These are phyloP conservation scores for Pugionium dolabratum DNA, from an alignment of 345 rosid genomes.

Conservation along the genomic window DNA sequence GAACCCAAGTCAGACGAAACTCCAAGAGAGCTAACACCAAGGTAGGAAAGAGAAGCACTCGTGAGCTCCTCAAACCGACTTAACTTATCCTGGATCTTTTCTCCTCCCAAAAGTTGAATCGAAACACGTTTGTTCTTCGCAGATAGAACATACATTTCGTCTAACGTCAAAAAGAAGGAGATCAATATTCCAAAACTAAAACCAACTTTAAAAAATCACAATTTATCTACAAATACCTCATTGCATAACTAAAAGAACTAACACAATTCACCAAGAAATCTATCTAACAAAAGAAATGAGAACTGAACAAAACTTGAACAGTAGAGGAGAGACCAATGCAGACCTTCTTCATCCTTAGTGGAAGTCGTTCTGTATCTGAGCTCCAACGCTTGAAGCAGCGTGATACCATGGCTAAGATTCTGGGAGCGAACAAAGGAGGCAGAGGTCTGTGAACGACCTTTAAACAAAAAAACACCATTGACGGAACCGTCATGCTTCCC, in stretches of 20 bases:
- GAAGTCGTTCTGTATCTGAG: slow-evolving; percentile 61
- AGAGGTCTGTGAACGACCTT: slow-evolving; percentile 54
- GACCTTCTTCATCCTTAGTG: slow-evolving; percentile 81
- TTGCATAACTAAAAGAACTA: not conserved
- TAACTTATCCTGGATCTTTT: slow-evolving; percentile 74
- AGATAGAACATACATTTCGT: slow-evolving; percentile 94
- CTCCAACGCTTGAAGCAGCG: slow-evolving; percentile 67
- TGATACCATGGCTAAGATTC: slow-evolving; percentile 64
- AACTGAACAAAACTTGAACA: not conserved
- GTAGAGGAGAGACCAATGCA: too few relatives aligned
- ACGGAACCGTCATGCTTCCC: slow-evolving; percentile 84
- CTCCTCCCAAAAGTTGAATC: slow-evolving; percentile 75
- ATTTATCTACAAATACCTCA: slow-evolving; percentile 5
- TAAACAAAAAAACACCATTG: slow-evolving; percentile 72
- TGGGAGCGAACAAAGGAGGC: slow-evolving; percentile 73
- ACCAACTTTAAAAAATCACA: not conserved
- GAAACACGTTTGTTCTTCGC: slow-evolving; percentile 72
- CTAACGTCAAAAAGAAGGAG: slow-evolving; percentile 42
- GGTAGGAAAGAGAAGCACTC: slow-evolving; percentile 63
- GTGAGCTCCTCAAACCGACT: slow-evolving; percentile 74
- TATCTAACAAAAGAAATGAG: slow-evolving; percentile 10
- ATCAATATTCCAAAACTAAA: not conserved
- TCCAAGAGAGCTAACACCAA: slow-evolving; percentile 78
- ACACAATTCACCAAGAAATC: not conserved
- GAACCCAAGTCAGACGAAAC: slow-evolving; percentile 48